These are phyloP conservation scores for Trichoderma parareesei DNA, from an alignment of 495 filamentous ascomycete genomes.

Conservation along the genomic window DNA sequence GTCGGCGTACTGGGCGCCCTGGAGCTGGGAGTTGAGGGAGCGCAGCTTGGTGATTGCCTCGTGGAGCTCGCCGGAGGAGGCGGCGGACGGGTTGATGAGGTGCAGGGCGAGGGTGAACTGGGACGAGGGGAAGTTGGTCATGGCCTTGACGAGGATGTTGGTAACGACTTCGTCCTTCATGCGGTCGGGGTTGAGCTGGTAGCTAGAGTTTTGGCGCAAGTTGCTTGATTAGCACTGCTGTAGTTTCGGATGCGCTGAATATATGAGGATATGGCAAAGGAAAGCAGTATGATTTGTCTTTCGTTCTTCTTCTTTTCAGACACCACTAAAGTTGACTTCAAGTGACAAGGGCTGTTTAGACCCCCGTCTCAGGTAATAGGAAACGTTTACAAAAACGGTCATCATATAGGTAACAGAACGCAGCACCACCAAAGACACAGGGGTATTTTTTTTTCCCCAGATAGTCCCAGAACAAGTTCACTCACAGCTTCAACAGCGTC, in stretches of 20 bases:
- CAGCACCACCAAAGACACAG: conserved; percentile 13
- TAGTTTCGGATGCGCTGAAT: not conserved
- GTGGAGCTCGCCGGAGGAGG: conserved; percentile 50
- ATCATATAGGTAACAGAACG: conserved; percentile 43
- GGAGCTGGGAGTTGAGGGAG: conserved; percentile 73
- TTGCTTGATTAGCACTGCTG: not conserved
- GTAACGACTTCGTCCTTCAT: conserved; percentile 92
- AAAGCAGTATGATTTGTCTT: not conserved
- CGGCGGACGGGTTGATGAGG: conserved; percentile 57
- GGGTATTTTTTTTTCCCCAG: not conserved
- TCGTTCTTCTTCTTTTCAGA: not conserved
- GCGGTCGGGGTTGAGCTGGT: conserved; percentile 99
- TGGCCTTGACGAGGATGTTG: conserved; percentile 95
- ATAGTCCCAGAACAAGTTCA: conserved; percentile 22
- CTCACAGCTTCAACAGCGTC: conserved; percentile 95
- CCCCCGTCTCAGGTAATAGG: conserved; percentile 84
- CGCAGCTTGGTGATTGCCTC: conserved; percentile 89
- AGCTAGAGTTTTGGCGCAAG: conserved; percentile 44
- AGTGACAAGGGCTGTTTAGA: conserved; percentile 36
- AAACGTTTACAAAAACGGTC: conserved; percentile 76
- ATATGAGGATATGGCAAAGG: not conserved
- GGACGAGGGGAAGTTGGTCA: conserved; percentile 93
- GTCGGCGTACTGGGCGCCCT: conserved; percentile 71
- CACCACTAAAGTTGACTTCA: conserved; percentile 34
- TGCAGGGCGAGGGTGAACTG: conserved; percentile 92